Evolutionary conservation across 208 protist genomes (phyloP).

Genomic region (Crithidia bombi): DNA sequence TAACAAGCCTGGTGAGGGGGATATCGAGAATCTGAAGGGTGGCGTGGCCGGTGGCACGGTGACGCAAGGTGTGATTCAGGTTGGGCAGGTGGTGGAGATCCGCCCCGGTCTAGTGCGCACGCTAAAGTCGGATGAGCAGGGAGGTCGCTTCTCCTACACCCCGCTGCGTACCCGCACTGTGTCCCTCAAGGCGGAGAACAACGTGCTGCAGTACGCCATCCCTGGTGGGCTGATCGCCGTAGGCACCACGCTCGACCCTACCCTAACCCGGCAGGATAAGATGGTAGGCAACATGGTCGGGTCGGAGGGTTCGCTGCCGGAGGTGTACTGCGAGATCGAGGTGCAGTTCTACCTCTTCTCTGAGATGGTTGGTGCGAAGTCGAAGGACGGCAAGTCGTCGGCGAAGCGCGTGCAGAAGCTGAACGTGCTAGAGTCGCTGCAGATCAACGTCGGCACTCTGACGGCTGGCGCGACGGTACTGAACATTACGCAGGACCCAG

Average conservation of each 20-base stretch:
- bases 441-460: conserved; percentile 99
- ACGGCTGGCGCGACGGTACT: conserved; percentile 97
- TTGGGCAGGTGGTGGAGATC: conserved; percentile 99
- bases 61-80: conserved; percentile 95
- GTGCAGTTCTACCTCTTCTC: conserved; percentile 98
- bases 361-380: conserved; percentile 94
- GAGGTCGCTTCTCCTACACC: conserved; percentile 90
- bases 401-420: conserved; percentile 95
- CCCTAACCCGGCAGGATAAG: conserved; percentile 97
- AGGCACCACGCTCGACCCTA: conserved; percentile 99
- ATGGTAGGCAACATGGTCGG: conserved; percentile 97
- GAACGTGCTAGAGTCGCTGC: conserved; percentile 96
- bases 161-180: conserved; percentile 96
- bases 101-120: conserved; percentile 95
- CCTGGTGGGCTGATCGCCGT: conserved; percentile 99
- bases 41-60: conserved; percentile 99
- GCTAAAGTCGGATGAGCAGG: conserved; percentile 75
- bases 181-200: conserved; percentile 97
- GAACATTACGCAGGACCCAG: conserved; percentile 89
- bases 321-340: conserved; percentile 98
- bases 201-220: conserved; percentile 98
- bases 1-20: conserved; percentile 98
- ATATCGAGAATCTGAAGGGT: conserved; percentile 96
- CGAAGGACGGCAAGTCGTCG: conserved; percentile 52
- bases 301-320: conserved; percentile 90